A percentile compares a stretch with the other conserved stretches of the same genome.
These are phyloP conservation scores for Coriaria nepalensis DNA, from an alignment of 306 rosid species.

Conservation along the genomic window DNA sequence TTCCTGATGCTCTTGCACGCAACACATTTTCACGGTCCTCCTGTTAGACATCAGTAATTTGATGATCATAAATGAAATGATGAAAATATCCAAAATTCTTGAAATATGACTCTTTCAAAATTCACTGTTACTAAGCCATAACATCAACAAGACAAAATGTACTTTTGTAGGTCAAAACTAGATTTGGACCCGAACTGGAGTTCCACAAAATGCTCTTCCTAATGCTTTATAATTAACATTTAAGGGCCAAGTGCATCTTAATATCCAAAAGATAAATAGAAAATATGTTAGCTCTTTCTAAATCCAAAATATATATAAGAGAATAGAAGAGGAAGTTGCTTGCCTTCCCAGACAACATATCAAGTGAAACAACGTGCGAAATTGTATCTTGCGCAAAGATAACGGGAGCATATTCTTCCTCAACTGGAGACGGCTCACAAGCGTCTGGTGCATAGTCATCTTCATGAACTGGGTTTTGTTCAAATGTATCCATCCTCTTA, in stretches of 20 bases:
- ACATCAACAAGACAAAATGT: too few species aligned
- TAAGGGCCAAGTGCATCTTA: too few species aligned
- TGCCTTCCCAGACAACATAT: slow-evolving; percentile 80
- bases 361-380: slow-evolving; percentile 77
- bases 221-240: too few species aligned
- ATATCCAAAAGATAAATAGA: slow-evolving; percentile 1
- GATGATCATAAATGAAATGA: slow-evolving; percentile 11
- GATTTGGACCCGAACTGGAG: too few species aligned
- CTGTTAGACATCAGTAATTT: slow-evolving; percentile 25
- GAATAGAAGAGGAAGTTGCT: slow-evolving; percentile 9
- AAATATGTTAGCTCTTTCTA: slow-evolving; percentile 1
- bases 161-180: too few species aligned
- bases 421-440: slow-evolving; percentile 59
- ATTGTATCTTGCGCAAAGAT: slow-evolving; percentile 94
- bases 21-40: slow-evolving; percentile 77
- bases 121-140: too few species aligned
- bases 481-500: slow-evolving; percentile 77
- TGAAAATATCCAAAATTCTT: too few species aligned
- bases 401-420: slow-evolving; percentile 96
- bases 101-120: too few species aligned
- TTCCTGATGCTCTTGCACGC: slow-evolving; percentile 90
- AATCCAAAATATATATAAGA: slow-evolving; percentile 9
- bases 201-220: too few species aligned
- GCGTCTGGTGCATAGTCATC: slow-evolving; percentile 60
- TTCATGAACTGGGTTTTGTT: slow-evolving; percentile 65